Conservation (phyloP, 148 eudicot genomes). For the Rhododendron mucronatum region DNA sequence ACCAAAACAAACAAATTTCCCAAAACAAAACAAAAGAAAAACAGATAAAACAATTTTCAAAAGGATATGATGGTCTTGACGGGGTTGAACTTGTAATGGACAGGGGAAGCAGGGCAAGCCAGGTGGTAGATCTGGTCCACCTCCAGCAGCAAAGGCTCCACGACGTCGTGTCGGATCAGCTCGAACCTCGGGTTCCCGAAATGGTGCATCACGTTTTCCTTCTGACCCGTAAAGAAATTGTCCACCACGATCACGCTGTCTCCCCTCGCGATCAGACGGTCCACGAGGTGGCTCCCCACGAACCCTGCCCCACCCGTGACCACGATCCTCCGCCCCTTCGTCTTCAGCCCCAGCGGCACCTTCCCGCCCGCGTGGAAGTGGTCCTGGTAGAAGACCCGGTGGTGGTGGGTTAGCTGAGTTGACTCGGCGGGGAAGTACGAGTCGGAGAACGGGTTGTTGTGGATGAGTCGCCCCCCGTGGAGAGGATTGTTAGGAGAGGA, state of each 20-base stretch:
- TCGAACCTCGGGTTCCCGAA: slow-evolving; percentile 71
- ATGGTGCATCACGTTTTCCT: slow-evolving; percentile 70
- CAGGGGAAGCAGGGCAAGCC: slow-evolving; percentile 43
- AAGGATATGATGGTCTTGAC: slow-evolving; percentile 62
- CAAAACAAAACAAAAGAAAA: background rate
- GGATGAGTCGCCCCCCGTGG: background rate
- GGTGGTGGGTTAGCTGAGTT: slow-evolving; percentile 5
- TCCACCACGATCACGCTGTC: slow-evolving; percentile 74
- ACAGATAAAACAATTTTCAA: background rate
- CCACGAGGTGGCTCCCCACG: slow-evolving; percentile 64
- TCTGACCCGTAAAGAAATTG: slow-evolving; percentile 64
- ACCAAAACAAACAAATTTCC: background rate
- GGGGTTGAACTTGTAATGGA: slow-evolving; percentile 38
- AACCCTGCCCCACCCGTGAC: slow-evolving; percentile 74
- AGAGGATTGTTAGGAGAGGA: slow-evolving; percentile 1
- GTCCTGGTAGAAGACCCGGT: background rate
- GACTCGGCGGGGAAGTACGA: slow-evolving; percentile 34
- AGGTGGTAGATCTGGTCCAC: slow-evolving; percentile 68
- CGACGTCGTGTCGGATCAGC: slow-evolving; percentile 69
- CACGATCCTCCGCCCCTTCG: slow-evolving; percentile 44
- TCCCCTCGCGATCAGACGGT: slow-evolving; percentile 50
- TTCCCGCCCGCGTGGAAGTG: slow-evolving; percentile 29
- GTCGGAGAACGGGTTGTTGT: slow-evolving; percentile 11
- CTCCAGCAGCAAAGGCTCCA: slow-evolving; percentile 58
- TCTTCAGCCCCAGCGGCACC: slow-evolving; percentile 46